Evolutionary conservation across 441 rosid genomes (phyloP).

Genomic region (Pelargonium myrrhifolium): DNA sequence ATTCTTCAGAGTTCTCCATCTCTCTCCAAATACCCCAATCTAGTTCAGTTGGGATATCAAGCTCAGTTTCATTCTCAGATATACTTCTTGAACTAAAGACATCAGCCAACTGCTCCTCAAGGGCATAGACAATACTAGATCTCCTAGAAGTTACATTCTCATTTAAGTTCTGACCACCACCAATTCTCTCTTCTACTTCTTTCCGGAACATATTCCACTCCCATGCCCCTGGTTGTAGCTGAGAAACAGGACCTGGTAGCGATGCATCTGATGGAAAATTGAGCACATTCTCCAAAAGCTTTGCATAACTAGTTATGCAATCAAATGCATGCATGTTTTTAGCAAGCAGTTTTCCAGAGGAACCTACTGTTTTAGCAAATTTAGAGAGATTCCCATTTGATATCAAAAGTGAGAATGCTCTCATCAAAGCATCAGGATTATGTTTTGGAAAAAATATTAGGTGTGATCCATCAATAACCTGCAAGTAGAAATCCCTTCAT

Average conservation of each 20-base stretch:
- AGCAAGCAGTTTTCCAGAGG: slow-evolving; percentile 72
- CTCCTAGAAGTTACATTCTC: slow-evolving; percentile 25
- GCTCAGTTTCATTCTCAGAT: slow-evolving; percentile 40
- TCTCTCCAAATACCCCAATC: slow-evolving; percentile 69
- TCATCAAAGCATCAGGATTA: slow-evolving; percentile 59
- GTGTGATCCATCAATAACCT: slow-evolving; percentile 72
- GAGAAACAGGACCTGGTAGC: slow-evolving; percentile 62
- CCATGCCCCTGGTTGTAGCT: slow-evolving; percentile 60
- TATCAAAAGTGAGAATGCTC: slow-evolving; percentile 65
- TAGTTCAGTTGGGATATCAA: slow-evolving; percentile 51
- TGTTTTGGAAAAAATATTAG: slow-evolving; percentile 59
- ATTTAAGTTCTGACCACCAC: slow-evolving; percentile 30
- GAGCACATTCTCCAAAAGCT: slow-evolving; percentile 67
- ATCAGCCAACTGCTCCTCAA: slow-evolving; percentile 57
- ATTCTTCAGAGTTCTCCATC: slow-evolving; percentile 63
- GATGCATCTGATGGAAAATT: slow-evolving; percentile 70
- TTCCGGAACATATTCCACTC: slow-evolving; percentile 67
- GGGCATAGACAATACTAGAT: slow-evolving; percentile 45
- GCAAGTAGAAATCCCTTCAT: slow-evolving; percentile 21
- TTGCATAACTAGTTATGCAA: slow-evolving; percentile 67
- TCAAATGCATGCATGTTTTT: slow-evolving; percentile 76
- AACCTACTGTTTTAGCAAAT: slow-evolving; percentile 63
- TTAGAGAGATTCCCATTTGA: slow-evolving; percentile 73
- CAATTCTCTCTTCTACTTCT: slow-evolving; percentile 35
- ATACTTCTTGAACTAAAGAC: slow-evolving; percentile 31